These are phyloP conservation scores for Lentinula boryana DNA, from an alignment of 768 basidiomycete genomes.

Conservation along the genomic window DNA sequence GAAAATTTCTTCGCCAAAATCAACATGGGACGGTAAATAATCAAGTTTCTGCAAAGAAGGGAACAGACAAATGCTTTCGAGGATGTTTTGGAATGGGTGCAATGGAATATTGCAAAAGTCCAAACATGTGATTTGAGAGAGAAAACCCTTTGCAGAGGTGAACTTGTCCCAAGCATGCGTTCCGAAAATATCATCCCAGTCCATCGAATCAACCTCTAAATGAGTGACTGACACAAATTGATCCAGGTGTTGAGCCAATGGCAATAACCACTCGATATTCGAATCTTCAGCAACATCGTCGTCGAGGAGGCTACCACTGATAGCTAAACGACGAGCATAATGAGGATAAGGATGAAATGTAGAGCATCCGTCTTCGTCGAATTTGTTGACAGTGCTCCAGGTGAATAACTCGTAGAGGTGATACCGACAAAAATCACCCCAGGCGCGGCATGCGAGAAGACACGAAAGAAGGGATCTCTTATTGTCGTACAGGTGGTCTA, in stretches of 20 bases:
- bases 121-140: neutral
- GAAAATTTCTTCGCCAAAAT: neutral
- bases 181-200: neutral
- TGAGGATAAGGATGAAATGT: neutral
- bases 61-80: neutral
- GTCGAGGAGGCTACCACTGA: neutral
- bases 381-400: neutral
- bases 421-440: slow-evolving; percentile 1
- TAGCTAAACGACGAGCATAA: neutral
- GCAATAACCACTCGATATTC: neutral
- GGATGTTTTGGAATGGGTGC: neutral
- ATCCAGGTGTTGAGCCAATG: neutral
- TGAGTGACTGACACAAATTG: neutral
- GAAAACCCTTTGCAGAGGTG: neutral
- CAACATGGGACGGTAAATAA: slow-evolving; percentile 1
- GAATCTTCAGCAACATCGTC: neutral
- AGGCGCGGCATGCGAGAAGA: neutral
- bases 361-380: neutral
- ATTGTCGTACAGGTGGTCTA: neutral
- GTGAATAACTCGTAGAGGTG: neutral
- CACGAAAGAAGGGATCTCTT: neutral
- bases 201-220: neutral
- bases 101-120: neutral
- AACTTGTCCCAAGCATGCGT: neutral
- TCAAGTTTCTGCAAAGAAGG: neutral